Evolutionary conservation across 306 rosid species (phyloP).

Genomic region (Quercus dentata): DNA sequence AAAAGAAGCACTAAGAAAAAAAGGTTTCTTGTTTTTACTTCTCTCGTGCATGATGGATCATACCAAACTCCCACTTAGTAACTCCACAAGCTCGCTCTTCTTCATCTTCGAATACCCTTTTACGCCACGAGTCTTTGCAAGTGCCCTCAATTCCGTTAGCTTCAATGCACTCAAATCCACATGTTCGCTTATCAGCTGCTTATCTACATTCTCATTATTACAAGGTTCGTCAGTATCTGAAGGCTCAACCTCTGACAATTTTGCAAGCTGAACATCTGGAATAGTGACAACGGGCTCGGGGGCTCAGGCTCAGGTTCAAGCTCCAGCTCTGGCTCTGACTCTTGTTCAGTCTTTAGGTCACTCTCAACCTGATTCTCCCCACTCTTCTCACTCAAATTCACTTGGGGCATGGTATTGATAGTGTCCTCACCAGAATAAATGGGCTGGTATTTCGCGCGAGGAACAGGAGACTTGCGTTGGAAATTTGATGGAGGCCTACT

Average conservation of each 20-base stretch:
- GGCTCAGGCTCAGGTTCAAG: constrained; percentile 9
- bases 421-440: constrained; percentile 36
- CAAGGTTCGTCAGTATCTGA: constrained; percentile 38
- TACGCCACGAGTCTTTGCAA: constrained; percentile 79
- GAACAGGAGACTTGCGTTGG: constrained; percentile 80
- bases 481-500: constrained; percentile 76
- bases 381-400: constrained; percentile 30
- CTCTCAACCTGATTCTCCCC: constrained; percentile 36
- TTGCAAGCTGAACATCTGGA: constrained; percentile 40
- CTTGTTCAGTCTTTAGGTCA: constrained; percentile 31
- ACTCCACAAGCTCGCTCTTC: constrained; percentile 69
- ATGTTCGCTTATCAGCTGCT: constrained; percentile 24
- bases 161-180: constrained; percentile 64
- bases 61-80: constrained; percentile 46
- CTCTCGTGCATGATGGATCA: constrained; percentile 9
- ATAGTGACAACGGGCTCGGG: constrained; percentile 35
- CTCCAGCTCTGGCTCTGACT: constrained; percentile 23
- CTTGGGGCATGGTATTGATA: constrained; percentile 18
- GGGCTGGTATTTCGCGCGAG: constrained; percentile 64
- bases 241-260: constrained; percentile 46
- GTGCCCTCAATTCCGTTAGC: constrained; percentile 70
- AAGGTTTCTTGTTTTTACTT: constrained; percentile 10
- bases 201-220: constrained; percentile 31
- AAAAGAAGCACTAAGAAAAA: constrained; percentile 1
- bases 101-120: constrained; percentile 89